Evolutionary conservation across 495 filamentous ascomycete species (phyloP), one percentile per base, ranked within the genome.

Genomic region (Platismatia glauca): DNA sequence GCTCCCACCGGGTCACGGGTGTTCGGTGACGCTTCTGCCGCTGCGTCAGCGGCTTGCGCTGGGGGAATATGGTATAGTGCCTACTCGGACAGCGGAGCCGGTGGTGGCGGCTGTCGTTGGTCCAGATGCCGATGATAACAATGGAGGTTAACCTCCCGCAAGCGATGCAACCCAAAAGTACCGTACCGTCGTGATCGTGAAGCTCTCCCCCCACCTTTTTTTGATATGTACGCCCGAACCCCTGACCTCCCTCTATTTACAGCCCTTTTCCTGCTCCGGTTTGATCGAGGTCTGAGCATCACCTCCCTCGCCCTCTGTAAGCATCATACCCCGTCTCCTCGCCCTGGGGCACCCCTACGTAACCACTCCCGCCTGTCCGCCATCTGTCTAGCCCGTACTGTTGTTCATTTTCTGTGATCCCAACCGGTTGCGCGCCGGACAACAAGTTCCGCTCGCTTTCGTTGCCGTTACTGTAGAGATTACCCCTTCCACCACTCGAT

Each of bases 291-390:
- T 4, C 18, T 29, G 9, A 31, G 48, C 55, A 12, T 72, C 77
- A 35, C 71, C 68, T 16, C 48, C 63, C 24, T 77, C 68, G 7
- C 44, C 63, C 24, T 77, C 75, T 69, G 74, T 79, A 75, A 67
- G 75, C 76, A 13, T 77, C 78, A 62, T 81, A 81, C 11, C 78
- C 77, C 38, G 72, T 64, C 15, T 73, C 67, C n/a, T 73, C 72
- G 74, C 75, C 79, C 46, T 72, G 74, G 35, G 70, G 60, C 18
- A 67, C 46, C 18, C 61, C 71, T 15, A 80, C 74, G 69, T 78
- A 79, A 15, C 77, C 79, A 61, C 79, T 80, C 15, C 79, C 79
- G 18, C 74, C 69, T 3, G 75, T 71, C 31, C 77, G 74, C 79
- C 79, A 82, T 44, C 78, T 76, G 59, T 76, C 78, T 22, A 79